A percentile compares a stretch with the other conserved stretches of the same genome.
Conservation (phyloP, 1,139 yeast genomes). For the Diutina pseudorugosa region DNA sequence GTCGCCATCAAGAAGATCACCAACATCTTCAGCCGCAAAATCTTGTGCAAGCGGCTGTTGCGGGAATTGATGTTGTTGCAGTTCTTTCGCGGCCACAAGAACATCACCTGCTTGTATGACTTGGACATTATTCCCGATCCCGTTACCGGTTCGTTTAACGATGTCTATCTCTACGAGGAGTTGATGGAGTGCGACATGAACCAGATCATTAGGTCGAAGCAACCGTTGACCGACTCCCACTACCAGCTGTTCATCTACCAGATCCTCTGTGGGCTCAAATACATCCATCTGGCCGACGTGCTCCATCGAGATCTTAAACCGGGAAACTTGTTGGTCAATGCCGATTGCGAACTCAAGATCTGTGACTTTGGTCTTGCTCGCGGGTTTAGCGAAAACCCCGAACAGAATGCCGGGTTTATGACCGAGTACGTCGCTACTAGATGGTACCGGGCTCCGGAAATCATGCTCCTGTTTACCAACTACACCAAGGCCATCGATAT, state of each 20-base stretch:
- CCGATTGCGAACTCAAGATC: conserved; percentile 91
- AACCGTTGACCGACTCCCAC: conserved; percentile 89
- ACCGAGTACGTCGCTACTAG: conserved; percentile 97
- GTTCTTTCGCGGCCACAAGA: conserved; percentile 87
- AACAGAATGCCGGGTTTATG: conserved; percentile 73
- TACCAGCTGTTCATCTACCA: conserved; percentile 90
- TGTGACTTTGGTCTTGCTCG: conserved; percentile 96
- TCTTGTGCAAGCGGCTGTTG: conserved; percentile 78
- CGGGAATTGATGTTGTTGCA: conserved; percentile 80
- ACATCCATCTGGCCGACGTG: conserved; percentile 93
- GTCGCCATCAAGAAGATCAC: conserved; percentile 95
- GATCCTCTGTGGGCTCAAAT: conserved; percentile 83
- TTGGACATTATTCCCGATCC: conserved; percentile 73
- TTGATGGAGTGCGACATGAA: conserved; percentile 98
- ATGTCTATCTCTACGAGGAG: conserved; percentile 85
- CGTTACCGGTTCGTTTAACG: conserved; percentile 62
- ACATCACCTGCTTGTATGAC: conserved; percentile 88
- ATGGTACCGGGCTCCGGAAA: conserved; percentile 98
- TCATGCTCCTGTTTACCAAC: conserved; percentile 85
- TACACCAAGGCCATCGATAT: conserved; percentile 93
- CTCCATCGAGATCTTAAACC: conserved; percentile 92
- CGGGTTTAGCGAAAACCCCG: conserved; percentile 81
- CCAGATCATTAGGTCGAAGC: conserved; percentile 88
- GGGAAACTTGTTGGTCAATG: conserved; percentile 83
- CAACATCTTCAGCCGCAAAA: conserved; percentile 78